Evolutionary conservation across 2,329 filamentous ascomycete genomes (phyloP).

Genomic region (Taxawa tesnikishii): DNA sequence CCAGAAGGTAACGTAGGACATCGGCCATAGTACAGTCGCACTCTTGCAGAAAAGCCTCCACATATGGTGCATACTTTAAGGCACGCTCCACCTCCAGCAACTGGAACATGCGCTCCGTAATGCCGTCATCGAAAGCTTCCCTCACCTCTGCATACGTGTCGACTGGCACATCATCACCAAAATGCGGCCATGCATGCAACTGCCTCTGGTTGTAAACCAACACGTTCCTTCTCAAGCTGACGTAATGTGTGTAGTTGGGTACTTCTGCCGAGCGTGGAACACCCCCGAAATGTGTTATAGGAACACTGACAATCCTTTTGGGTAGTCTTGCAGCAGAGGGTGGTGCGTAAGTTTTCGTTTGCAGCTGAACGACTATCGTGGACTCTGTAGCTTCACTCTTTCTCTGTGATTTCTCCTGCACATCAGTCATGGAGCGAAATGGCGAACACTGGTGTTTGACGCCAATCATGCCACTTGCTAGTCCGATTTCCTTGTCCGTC

Average conservation of each 20-base stretch:
- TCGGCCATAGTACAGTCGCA: constrained; percentile 23
- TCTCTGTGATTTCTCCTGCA: too few species aligned
- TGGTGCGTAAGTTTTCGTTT: too few species aligned
- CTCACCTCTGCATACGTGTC: constrained; percentile 19
- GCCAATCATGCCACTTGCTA: constrained; percentile 5
- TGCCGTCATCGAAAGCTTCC: constrained; percentile 17
- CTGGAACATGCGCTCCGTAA: constrained; percentile 15
- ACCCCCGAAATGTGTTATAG: too few species aligned
- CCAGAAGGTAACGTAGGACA: constrained; percentile 27
- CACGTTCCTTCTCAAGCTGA: constrained; percentile 27
- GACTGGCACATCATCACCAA: constrained; percentile 19
- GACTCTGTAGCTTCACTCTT: too few species aligned
- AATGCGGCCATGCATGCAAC: constrained; percentile 28
- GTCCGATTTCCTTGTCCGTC: too few species aligned
- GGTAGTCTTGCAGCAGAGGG: too few species aligned
- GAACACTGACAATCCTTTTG: too few species aligned
- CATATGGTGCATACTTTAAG: constrained; percentile 21
- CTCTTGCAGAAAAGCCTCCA: constrained; percentile 21
- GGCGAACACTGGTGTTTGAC: constrained; percentile 14
- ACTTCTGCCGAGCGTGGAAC: constrained; percentile 4
- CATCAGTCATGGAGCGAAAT: constrained; percentile 10
- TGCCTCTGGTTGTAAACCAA: constrained; percentile 27
- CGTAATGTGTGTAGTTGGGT: constrained; percentile 25
- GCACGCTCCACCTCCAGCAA: constrained; percentile 23
- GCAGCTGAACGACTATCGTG: too few species aligned